phyloP scores from a whole-genome alignment of 352 stramenopile genomes.

The Aphanomyces astaci region DNA sequence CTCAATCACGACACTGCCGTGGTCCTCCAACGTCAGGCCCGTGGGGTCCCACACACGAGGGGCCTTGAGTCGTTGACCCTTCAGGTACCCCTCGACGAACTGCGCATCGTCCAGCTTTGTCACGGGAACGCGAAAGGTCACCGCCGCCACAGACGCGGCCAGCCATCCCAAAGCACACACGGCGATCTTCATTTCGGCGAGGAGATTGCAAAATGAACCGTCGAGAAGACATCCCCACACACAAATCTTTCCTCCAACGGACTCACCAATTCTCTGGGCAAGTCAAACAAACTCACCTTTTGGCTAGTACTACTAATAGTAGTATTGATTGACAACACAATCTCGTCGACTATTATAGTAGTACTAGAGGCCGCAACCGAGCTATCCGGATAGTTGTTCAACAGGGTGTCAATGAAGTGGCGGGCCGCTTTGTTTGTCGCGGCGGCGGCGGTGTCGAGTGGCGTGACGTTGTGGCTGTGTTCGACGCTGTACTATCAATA shows the following conservation, averaged over 20 bases:
- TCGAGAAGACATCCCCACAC: not conserved
- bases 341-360: too few species aligned
- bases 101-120: constrained; percentile 52
- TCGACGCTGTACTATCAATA: not conserved
- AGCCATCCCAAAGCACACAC: not conserved
- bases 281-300: too few species aligned
- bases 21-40: constrained; percentile 21
- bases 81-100: constrained; percentile 35
- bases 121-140: constrained; percentile 49
- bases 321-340: too few species aligned
- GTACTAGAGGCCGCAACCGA: too few species aligned
- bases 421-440: not conserved
- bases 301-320: too few species aligned
- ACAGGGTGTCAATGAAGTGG: not conserved
- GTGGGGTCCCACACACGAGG: constrained; percentile 4
- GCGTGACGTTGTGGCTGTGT: not conserved
- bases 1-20: constrained; percentile 66
- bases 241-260: too few species aligned
- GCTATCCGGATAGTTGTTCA: not conserved
- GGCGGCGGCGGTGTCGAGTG: constrained; percentile 5
- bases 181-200: not conserved
- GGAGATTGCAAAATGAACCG: not conserved
- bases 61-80: not conserved
- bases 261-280: too few species aligned
- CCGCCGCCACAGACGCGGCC: not conserved